Evolutionary conservation across 352 stramenopile genomes (phyloP), one percentile per base, ranked within the genome.

Genomic region (Pythium periplocum): DNA sequence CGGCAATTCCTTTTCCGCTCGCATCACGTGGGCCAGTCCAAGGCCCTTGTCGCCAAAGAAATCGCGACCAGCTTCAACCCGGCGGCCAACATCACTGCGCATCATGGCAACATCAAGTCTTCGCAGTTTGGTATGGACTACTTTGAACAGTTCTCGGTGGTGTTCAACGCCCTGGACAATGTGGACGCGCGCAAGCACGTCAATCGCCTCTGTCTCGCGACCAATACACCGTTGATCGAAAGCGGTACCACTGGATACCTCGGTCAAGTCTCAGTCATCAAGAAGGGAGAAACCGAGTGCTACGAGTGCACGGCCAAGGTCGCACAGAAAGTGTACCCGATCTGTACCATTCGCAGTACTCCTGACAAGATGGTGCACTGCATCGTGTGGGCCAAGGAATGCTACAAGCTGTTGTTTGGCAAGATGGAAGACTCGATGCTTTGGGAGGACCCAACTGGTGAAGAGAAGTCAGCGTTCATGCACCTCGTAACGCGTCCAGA

Each of bases 151-250:
- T 99, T 99, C 63, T 73, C 97, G 53, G 58, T 99, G 2, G 96
- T 99, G n/a, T 78, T 99, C 34, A 99, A 99, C 63, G 98, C 97
- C 4, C 78, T 99, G 30, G 98, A 99, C 81, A 99, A 99, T 65
- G 86, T 99, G 5, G 94, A 98, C 55, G 98, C 98, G 6, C 83
- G 98, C 45, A 96, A 98, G 62, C 96, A 99, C 55, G 97, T 99
- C 38, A 99, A 99, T 74, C 90, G 97, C 6, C 73, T 99, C 12
- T 99, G 97, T 66, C 78, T 99, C 10, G 82, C 83, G 8, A 91
- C 85, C 6, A 78, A 83, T 31, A 75, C 60, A 35, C 83, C 85
- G n/a, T 57, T 95, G 40, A 95, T 99, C 42, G 98, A 99, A 71
- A 98, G 93, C 53, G 98, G 98, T 32, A 99, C 98, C 7, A 99